Evolutionary conservation across 164 flowering plant species (phyloP), one percentile per base, ranked within the genome.

Genomic region (Liquidambar formosana): DNA sequence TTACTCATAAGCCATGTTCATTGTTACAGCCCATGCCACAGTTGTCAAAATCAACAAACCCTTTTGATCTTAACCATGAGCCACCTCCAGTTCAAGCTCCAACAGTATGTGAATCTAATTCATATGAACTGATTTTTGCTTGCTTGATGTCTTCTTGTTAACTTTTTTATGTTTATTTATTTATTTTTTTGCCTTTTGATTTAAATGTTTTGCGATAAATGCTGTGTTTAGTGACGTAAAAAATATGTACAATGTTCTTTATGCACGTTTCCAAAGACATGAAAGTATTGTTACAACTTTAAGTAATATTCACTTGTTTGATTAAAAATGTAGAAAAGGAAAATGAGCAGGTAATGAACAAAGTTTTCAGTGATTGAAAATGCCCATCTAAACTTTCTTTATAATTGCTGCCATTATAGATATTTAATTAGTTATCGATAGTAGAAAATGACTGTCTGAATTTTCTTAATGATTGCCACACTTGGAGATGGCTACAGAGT

Each of bases 51-150:
- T 84, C 97, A 19, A 46, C 85, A 52, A 95, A 95, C 66, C 99
- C 99, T 33, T 95, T 95, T 73, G 98, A 93, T 81, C 57, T 87
- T 49, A 75, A 52, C 65, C 74, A 54, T 77, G 94, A 85, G 70
- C 73, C 84, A 61, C 61, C 82, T 60, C 71, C 78, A 26, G 82
- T 47, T 73, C 93, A 79, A 70, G 82, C 86, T 54, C 77, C 84
- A 63, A 61, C 73, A 68, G 97, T 94, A 86, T 33, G 86, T 65
- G 41, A 21, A 54, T 57, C 12, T 3, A 27, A 47, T 21, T 43
- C 48, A 23, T 63, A 45, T 45, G 19, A 26, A 67, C 5, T 58
- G 8, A 66, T 21, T 8, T 48, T 28, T 28, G 10, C 22, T 48
- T n/a, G 9, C 9, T 53, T 66, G 22, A 18, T 66, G 11, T 25